These are phyloP conservation scores for Mesotaenium endlicherianum DNA, from an alignment of 139 green algal species.

Conservation along the genomic window DNA sequence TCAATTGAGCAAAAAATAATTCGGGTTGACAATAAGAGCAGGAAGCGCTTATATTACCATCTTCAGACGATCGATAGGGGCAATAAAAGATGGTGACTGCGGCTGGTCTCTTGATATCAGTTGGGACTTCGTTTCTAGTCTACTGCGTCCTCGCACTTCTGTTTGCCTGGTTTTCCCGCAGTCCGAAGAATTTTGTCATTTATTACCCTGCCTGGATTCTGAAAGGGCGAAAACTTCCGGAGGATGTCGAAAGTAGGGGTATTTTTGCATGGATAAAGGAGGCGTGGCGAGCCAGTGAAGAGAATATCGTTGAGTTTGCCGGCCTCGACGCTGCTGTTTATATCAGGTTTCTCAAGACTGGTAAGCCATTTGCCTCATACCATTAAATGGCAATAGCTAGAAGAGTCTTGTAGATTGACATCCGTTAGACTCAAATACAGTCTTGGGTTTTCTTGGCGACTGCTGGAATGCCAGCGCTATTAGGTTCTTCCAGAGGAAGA, in stretches of 20 bases:
- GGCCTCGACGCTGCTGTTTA: conserved; percentile 27
- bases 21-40: too few relatives aligned
- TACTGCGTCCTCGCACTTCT: neutral
- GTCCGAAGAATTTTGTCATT: neutral
- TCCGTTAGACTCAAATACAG: too few relatives aligned
- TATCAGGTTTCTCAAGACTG: conserved; percentile 6
- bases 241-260: neutral
- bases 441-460: too few relatives aligned
- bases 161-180: neutral
- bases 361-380: too few relatives aligned
- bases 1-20: too few relatives aligned
- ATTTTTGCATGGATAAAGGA: conserved; percentile 1
- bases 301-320: conserved; percentile 1
- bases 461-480: too few relatives aligned
- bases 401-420: too few relatives aligned
- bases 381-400: too few relatives aligned
- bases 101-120: neutral
- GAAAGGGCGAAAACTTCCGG: neutral
- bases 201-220: conserved; percentile 10
- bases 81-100: neutral
- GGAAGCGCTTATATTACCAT: too few relatives aligned
- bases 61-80: too few relatives aligned
- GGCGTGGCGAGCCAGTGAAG: neutral
- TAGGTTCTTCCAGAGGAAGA: too few relatives aligned
- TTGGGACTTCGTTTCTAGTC: neutral